phyloP scores from a whole-genome alignment of 306 rosid species.

The Biancaea sappan region DNA sequence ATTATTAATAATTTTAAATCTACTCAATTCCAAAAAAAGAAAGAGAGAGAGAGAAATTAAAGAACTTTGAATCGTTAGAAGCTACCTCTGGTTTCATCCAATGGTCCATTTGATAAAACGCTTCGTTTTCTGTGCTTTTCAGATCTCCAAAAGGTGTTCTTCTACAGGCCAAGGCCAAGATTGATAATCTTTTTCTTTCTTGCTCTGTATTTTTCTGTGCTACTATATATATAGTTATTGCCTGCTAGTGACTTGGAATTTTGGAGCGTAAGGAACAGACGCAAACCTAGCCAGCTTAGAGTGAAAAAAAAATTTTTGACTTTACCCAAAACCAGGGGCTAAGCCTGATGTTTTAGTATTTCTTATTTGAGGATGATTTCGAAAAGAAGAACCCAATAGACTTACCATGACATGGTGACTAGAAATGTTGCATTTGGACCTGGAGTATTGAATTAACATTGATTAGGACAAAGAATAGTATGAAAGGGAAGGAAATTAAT shows the following conservation, averaged over 20 bases:
- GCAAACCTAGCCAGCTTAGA: conserved; percentile 19
- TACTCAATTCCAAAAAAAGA: too few relatives aligned
- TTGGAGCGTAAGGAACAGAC: not conserved
- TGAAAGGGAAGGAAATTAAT: too few relatives aligned
- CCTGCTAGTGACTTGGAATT: not conserved
- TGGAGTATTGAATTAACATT: too few relatives aligned
- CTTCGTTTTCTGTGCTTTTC: not conserved
- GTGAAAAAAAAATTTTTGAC: conserved; percentile 41
- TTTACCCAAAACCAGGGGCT: conserved; percentile 61
- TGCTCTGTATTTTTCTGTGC: conserved; percentile 18
- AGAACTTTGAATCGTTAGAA: not conserved
- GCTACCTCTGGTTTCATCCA: conserved; percentile 89
- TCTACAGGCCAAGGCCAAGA: not conserved
- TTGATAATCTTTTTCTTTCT: not conserved
- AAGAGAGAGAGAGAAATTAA: too few relatives aligned
- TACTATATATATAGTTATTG: conserved; percentile 43
- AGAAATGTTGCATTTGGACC: not conserved
- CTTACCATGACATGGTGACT: too few relatives aligned
- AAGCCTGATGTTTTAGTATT: conserved; percentile 52
- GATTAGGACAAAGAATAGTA: too few relatives aligned
- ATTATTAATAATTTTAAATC: not conserved
- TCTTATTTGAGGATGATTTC: not conserved
- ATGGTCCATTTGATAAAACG: conserved; percentile 64
- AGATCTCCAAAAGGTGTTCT: conserved; percentile 11
- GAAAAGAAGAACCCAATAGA: conserved; percentile 11